Base-by-base conservation (phyloP, 139 green algal genomes). In the Bryopsis sp. region DNA sequence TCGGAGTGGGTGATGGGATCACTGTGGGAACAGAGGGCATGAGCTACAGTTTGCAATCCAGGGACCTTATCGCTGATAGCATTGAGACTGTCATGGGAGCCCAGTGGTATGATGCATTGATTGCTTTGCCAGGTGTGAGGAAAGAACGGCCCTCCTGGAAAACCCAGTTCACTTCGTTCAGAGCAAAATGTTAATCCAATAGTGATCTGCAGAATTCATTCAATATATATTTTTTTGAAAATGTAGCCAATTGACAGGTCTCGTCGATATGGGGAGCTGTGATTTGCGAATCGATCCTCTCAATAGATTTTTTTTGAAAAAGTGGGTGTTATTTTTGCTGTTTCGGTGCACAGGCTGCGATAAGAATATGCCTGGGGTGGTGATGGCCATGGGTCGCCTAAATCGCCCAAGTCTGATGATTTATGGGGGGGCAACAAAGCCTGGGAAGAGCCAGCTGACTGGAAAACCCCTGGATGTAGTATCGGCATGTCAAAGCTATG, bases 11-110 rank as follows among this genome's bases (percentile, higher is more conserved):
- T 4, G 94, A 99, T 70, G 94, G 85, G 71, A 98, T 99, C 77
- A 91, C 80, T 73, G 98, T 99, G 94, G 94, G 94, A 66, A 99
- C 94, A 1, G 89, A 97, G 58, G 94, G 94, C 76, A 99, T 99
- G 94, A 89, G 80, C 80, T 97, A 80, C 85, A 89, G 76, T 54
- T 79, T 96, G 67, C 90, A 94, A 1, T 89, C 79, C 1, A 67
- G 91, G 11, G 90, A 97, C 71, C 69, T 97, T 39, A 97, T 97
- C 58, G 92, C 92, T 5, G 92, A 97, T 84, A 89, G 75, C 65
- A 96, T 99, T 19, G 93, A 98, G 84, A 98, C 93, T 2, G 90
- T 97, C 35, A 97, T 97, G 92, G 69, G 74, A 6, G 92, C 88
- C 0, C 92, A 98, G 80, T 97, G 90, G 86, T 92, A 80, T 58